Base-by-base conservation (phyloP, 345 rosid genomes). In the Passiflora organensis region DNA sequence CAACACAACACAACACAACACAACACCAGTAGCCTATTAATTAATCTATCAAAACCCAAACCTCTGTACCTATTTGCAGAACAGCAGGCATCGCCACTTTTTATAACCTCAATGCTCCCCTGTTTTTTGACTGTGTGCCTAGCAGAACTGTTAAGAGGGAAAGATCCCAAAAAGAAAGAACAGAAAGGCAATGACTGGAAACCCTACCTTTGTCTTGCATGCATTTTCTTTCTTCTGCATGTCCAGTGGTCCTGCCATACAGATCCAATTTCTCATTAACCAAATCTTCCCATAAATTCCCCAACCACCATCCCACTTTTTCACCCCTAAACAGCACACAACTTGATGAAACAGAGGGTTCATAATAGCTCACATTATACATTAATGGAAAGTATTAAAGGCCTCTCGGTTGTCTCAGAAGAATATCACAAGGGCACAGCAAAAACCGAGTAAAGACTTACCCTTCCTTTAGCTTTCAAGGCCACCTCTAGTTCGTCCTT, bases 391-490 rank as follows among this genome's bases (percentile, higher is more conserved):
- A 51, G 11, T 36, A 43, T 37, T 51, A 14, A 44, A 37, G 36
- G 5, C 12, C 20, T 41, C 18, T 22, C 23, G 3, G 5, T 28
- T 16, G n/a, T 9, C 36, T 22, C 24, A 48, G 34, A 28, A 8
- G 34, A 28, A 28, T 28, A 28, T 28, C 3, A 41, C 43, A 41
- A 41, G 34, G 34, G 34, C 23, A 10, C 6, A 18, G 1, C 20
- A 44, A 5, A 24, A 34, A 39, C 43, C 22, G 60, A 59, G 48
- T 56, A 59, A 63, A 54, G 39, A 8, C 37, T 8, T 6, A 21
- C 44, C n/a, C 41, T 49, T 55, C 65, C 82, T 70, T 68, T 79
- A 82, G 69, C 79, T 79, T 77, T 81, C 62, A 37, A 49, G 66
- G 71, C 47, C 65, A n/a, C 21, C 70, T 64, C 42, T 56, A 55